Evolutionary conservation across 2,329 filamentous ascomycete species (phyloP).

Genomic region (Corniculantispora saksenae): DNA sequence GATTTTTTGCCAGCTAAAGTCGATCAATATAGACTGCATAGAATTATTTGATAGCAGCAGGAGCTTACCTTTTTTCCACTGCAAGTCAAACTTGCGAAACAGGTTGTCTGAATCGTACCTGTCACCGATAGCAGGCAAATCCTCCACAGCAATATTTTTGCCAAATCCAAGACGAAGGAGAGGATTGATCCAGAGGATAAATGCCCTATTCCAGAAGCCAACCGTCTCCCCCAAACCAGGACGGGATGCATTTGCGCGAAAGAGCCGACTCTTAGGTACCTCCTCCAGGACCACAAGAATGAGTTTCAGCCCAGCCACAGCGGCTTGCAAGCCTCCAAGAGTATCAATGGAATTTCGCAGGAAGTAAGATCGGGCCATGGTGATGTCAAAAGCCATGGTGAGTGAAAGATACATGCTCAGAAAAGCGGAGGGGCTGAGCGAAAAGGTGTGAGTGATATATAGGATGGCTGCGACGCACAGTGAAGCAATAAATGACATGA

Average conservation of each 20-base stretch:
- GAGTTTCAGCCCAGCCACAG: slow-evolving; percentile 29
- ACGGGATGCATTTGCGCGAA: neutral
- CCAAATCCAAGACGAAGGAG: neutral
- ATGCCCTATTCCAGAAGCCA: slow-evolving; percentile 21
- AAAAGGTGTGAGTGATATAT: slow-evolving; percentile 34
- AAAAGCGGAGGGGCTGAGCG: slow-evolving; percentile 34
- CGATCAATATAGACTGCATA: neutral
- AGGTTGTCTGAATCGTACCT: neutral
- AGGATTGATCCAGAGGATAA: neutral
- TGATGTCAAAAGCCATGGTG: slow-evolving; percentile 35
- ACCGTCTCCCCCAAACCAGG: slow-evolving; percentile 23
- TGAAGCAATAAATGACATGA: slow-evolving; percentile 29
- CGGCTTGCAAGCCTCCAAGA: slow-evolving; percentile 30
- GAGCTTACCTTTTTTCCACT: neutral
- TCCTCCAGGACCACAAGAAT: slow-evolving; percentile 34
- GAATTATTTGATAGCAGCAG: too few relatives aligned
- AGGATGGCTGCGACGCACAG: slow-evolving; percentile 31
- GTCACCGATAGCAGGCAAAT: neutral
- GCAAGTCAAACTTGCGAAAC: neutral
- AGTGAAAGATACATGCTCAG: slow-evolving; percentile 34
- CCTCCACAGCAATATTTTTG: neutral
- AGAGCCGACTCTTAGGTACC: slow-evolving; percentile 26
- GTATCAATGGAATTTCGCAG: slow-evolving; percentile 27
- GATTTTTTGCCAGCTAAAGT: neutral
- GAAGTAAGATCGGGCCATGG: slow-evolving; percentile 35